Conservation (phyloP, 305 asterid genomes). For the Solanum chacoense region DNA sequence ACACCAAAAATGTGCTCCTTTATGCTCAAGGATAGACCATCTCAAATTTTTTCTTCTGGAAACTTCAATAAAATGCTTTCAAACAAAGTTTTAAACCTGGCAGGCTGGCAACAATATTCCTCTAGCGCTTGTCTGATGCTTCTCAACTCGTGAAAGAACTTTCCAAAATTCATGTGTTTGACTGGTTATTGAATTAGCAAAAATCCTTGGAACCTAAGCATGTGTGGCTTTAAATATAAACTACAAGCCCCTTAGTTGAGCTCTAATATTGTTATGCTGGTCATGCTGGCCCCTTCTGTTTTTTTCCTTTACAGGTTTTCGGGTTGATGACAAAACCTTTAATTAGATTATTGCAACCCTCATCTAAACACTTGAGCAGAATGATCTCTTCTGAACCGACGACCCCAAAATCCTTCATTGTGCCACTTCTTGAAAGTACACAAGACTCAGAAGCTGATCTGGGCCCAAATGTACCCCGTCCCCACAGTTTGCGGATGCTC, state of each 20-base stretch:
- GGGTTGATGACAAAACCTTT: slow-evolving; percentile 83
- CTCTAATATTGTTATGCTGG: neutral
- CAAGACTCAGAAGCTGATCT: slow-evolving; percentile 28
- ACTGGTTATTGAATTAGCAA: neutral
- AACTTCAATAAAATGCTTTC: neutral
- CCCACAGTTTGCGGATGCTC: slow-evolving; percentile 68
- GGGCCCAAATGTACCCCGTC: slow-evolving; percentile 34
- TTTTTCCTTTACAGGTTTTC: slow-evolving; percentile 47
- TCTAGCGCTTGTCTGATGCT: neutral
- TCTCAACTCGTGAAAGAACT: neutral
- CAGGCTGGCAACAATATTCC: neutral
- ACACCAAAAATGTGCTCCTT: neutral
- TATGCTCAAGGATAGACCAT: neutral
- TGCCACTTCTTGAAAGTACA: slow-evolving; percentile 50
- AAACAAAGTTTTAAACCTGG: neutral
- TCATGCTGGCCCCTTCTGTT: neutral
- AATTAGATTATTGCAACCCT: slow-evolving; percentile 46
- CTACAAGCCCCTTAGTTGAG: neutral
- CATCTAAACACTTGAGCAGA: slow-evolving; percentile 33
- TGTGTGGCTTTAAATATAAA: neutral
- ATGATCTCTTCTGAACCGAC: slow-evolving; percentile 51
- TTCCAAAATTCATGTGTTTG: neutral
- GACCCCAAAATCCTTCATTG: slow-evolving; percentile 41
- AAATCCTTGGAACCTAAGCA: neutral
- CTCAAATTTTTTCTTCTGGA: neutral